phyloP scores from a whole-genome alignment of 306 rosid species.

The Vigna reflexopilosa region DNA sequence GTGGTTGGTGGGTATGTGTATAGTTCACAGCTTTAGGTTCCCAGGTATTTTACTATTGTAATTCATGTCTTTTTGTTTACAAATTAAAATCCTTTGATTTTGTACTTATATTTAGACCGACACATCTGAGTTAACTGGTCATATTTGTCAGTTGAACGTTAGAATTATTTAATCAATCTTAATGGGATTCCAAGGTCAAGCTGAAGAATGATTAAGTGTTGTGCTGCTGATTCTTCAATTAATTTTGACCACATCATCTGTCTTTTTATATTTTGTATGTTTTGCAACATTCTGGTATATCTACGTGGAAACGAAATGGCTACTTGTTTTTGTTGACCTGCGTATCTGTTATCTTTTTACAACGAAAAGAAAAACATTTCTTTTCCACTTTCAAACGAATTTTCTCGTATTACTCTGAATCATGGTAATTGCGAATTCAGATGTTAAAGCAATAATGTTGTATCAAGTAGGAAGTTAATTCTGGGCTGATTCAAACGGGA shows the following conservation, averaged over 20 bases:
- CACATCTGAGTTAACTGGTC: neutral
- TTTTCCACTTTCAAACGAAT: too few species aligned
- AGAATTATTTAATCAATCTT: slow-evolving; percentile 35
- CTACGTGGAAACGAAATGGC: too few species aligned
- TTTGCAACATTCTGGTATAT: slow-evolving; percentile 11
- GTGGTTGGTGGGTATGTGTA: slow-evolving; percentile 65
- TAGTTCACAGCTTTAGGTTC: slow-evolving; percentile 64
- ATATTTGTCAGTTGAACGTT: slow-evolving; percentile 39
- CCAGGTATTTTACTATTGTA: slow-evolving; percentile 53
- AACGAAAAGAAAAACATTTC: too few species aligned
- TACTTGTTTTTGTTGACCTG: too few species aligned
- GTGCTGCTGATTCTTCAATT: neutral
- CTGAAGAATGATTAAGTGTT: neutral
- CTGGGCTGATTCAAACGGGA: too few species aligned
- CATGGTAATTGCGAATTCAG: too few species aligned
- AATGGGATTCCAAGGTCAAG: slow-evolving; percentile 62
- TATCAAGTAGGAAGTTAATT: too few species aligned
- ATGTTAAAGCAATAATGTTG: too few species aligned
- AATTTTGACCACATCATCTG: slow-evolving; percentile 16
- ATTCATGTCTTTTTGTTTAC: slow-evolving; percentile 61
- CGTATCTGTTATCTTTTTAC: too few species aligned
- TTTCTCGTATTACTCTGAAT: too few species aligned
- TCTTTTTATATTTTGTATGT: neutral
- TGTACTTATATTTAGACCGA: slow-evolving; percentile 52
- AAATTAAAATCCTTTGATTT: slow-evolving; percentile 59